phyloP scores from a whole-genome alignment of 495 filamentous ascomycete genomes.

The Lophium mytilinum region DNA sequence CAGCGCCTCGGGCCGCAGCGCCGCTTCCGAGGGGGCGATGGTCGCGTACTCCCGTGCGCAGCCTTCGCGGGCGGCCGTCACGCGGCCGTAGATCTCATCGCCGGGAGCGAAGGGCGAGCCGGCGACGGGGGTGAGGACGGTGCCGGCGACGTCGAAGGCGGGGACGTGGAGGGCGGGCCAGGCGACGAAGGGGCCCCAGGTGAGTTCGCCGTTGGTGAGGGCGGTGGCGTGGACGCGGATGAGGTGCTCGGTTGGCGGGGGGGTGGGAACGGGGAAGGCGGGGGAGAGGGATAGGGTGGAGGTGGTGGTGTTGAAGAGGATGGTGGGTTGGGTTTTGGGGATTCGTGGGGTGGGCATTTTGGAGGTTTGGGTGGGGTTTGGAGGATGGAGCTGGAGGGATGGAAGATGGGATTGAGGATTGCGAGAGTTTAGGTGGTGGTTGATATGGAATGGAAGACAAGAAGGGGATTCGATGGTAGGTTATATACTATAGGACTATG shows the following conservation, averaged over 20 bases:
- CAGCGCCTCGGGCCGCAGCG: constrained; percentile 42
- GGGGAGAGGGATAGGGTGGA: constrained; percentile 5
- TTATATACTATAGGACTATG: too few relatives aligned
- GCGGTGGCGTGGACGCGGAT: constrained; percentile 52
- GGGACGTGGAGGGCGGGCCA: constrained; percentile 38
- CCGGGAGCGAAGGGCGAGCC: constrained; percentile 44
- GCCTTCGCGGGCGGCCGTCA: constrained; percentile 41
- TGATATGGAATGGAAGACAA: too few relatives aligned
- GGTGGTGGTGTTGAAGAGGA: constrained; percentile 14
- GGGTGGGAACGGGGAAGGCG: background rate
- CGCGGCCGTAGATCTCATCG: constrained; percentile 46
- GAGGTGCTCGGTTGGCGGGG: constrained; percentile 41
- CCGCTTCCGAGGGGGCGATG: constrained; percentile 44
- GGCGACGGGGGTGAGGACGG: constrained; percentile 41
- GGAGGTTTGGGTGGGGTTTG: background rate
- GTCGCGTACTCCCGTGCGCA: constrained; percentile 46
- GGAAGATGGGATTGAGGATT: background rate
- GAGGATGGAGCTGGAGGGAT: background rate
- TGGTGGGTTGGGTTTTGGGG: constrained; percentile 7
- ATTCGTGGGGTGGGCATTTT: constrained; percentile 1
- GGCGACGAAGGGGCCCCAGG: constrained; percentile 39
- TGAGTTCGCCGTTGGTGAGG: constrained; percentile 51
- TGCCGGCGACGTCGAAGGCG: constrained; percentile 50
- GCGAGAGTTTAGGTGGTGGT: background rate
- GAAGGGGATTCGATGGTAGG: too few relatives aligned